Evolutionary conservation across 805 yeast species (phyloP).

Genomic region (Nakazawaea holstii): DNA sequence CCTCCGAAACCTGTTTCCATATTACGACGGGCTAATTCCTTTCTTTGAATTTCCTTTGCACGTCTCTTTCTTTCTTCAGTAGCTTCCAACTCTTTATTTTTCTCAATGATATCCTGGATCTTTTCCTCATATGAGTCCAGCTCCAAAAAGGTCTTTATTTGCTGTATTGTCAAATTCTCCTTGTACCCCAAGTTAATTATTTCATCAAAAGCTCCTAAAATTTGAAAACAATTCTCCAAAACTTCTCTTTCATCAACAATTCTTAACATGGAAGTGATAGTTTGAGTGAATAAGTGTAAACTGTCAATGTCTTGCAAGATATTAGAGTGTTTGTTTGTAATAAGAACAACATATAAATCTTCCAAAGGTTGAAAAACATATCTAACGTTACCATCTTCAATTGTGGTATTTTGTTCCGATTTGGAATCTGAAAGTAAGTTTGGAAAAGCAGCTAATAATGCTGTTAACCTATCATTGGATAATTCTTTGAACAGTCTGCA

Average conservation of each 20-base stretch:
- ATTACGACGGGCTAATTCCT: slow-evolving; percentile 62
- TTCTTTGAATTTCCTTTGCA: slow-evolving; percentile 85
- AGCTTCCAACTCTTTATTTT: slow-evolving; percentile 95
- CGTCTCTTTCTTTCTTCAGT: slow-evolving; percentile 94
- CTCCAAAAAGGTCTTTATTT: slow-evolving; percentile 83
- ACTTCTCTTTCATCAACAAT: slow-evolving; percentile 78
- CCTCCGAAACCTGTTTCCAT: slow-evolving; percentile 34
- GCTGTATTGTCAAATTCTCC: slow-evolving; percentile 76
- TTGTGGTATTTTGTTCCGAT: slow-evolving; percentile 82
- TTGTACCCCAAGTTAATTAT: slow-evolving; percentile 84
- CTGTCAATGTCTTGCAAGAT: slow-evolving; percentile 94
- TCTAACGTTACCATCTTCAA: slow-evolving; percentile 87
- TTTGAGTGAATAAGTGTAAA: slow-evolving; percentile 75
- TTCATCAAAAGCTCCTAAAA: slow-evolving; percentile 90
- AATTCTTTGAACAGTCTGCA: slow-evolving; percentile 90
- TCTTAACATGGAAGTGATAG: slow-evolving; percentile 70
- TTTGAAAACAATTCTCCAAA: slow-evolving; percentile 79
- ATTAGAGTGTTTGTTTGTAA: slow-evolving; percentile 87
- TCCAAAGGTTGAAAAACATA: slow-evolving; percentile 96
- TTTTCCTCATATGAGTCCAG: slow-evolving; percentile 99
- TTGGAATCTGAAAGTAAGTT: slow-evolving; percentile 62
- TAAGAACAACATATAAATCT: slow-evolving; percentile 82
- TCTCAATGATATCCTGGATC: slow-evolving; percentile 95
- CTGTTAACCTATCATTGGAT: slow-evolving; percentile 78
- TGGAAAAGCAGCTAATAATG: slow-evolving; percentile 82